Percentiles rank a stretch among this genome's conserved stretches.
Evolutionary conservation across 2,329 filamentous ascomycete genomes (phyloP).

Genomic region (Acephala macrosclerotiorum): DNA sequence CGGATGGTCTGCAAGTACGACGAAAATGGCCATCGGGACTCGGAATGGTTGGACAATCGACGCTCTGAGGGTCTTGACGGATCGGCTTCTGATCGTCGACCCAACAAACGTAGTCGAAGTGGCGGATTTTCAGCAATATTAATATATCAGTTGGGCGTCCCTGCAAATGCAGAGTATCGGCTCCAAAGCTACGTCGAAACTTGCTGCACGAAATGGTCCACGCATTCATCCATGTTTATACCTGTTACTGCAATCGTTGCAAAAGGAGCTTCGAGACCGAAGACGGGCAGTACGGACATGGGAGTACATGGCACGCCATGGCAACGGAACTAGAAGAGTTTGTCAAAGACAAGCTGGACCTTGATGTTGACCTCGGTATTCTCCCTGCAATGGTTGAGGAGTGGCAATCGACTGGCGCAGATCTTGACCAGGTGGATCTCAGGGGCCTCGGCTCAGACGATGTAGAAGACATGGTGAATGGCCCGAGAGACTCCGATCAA

Average conservation of each 20-base stretch:
- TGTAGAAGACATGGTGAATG: too few species aligned
- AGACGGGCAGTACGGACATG: background rate
- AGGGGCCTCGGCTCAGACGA: background rate
- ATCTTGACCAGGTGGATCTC: background rate
- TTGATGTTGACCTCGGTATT: background rate
- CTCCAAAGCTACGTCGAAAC: conserved; percentile 9
- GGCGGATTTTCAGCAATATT: background rate
- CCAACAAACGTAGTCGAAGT: background rate
- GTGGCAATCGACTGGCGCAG: background rate
- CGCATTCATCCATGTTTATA: conserved; percentile 14
- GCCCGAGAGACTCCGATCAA: too few species aligned
- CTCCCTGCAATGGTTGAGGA: background rate
- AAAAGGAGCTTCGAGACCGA: background rate
- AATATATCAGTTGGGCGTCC: background rate
- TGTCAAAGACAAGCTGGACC: background rate
- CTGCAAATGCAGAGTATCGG: background rate
- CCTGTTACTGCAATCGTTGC: background rate
- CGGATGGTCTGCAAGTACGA: background rate
- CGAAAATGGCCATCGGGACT: background rate
- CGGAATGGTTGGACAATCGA: background rate
- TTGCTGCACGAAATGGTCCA: conserved; percentile 14
- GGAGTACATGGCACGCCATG: background rate
- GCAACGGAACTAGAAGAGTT: background rate
- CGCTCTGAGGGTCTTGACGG: background rate
- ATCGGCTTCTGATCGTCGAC: background rate